Evolutionary conservation across 2,329 filamentous ascomycete genomes (phyloP).

Genomic region (Cordyceps farinosa): DNA sequence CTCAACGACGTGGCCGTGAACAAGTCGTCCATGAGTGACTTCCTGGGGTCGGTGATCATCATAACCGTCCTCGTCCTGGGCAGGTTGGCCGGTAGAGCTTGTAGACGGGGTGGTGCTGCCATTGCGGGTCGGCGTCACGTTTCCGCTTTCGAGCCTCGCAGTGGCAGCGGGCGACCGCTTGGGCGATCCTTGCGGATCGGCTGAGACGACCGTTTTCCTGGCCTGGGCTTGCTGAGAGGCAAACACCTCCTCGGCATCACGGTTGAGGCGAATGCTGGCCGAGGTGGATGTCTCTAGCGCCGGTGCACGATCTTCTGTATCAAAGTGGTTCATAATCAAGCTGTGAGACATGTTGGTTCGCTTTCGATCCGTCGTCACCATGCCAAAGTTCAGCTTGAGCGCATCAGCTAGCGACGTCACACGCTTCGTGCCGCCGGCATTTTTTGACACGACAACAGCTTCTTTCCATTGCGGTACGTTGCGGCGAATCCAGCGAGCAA

Average conservation of each 20-base stretch:
- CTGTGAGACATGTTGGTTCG: conserved; percentile 70
- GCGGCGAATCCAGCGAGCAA: conserved; percentile 90
- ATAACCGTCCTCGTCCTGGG: conserved; percentile 50
- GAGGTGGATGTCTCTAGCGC: conserved; percentile 35
- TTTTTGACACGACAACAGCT: conserved; percentile 96
- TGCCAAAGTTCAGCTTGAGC: conserved; percentile 94
- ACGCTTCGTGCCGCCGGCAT: conserved; percentile 93
- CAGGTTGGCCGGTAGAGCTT: conserved; percentile 26
- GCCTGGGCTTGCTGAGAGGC: conserved; percentile 21
- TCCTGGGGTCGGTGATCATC: conserved; percentile 81
- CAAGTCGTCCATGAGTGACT: conserved; percentile 84
- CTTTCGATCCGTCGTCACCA: conserved; percentile 82
- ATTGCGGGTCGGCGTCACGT: conserved; percentile 5
- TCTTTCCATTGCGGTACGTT: conserved; percentile 86
- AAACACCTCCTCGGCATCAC: conserved; percentile 25
- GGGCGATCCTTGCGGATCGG: conserved; percentile 18
- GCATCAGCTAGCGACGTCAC: conserved; percentile 95
- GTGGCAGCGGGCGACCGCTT: conserved; percentile 10
- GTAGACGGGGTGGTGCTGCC: conserved; percentile 11
- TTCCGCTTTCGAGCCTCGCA: neutral
- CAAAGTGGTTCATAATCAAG: conserved; percentile 68
- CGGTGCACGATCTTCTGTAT: conserved; percentile 51
- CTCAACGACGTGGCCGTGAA: conserved; percentile 93
- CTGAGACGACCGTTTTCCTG: neutral
- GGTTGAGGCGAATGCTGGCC: conserved; percentile 22